phyloP scores from a whole-genome alignment of 306 rosid species.

The Fragaria ananassa region DNA sequence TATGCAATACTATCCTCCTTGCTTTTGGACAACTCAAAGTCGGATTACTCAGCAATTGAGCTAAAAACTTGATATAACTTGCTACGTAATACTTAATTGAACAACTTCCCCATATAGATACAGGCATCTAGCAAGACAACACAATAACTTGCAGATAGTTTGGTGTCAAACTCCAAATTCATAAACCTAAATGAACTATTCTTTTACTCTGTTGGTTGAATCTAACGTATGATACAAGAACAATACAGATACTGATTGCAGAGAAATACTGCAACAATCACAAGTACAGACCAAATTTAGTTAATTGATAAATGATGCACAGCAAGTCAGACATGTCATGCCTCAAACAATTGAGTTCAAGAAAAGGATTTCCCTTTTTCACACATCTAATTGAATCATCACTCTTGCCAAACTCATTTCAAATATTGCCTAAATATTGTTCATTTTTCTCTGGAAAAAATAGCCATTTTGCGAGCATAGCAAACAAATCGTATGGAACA shows the following conservation, averaged over 20 bases:
- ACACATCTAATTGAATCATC: conserved; percentile 74
- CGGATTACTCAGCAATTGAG: neutral
- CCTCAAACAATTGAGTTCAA: conserved; percentile 60
- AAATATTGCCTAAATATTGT: neutral
- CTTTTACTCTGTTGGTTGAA: no score
- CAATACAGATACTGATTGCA: neutral
- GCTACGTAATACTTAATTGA: no score
- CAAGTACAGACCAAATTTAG: neutral
- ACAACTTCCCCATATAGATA: neutral
- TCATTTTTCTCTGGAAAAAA: no score
- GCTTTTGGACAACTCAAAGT: neutral
- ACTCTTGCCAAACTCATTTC: conserved; percentile 32
- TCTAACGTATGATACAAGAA: neutral
- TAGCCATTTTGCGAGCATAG: neutral
- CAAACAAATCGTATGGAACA: neutral
- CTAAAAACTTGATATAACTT: neutral
- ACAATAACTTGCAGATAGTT: no score
- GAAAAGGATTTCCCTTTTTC: conserved; percentile 41
- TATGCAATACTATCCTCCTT: neutral
- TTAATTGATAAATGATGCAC: neutral
- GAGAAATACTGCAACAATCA: neutral
- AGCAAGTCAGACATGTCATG: conserved; percentile 52
- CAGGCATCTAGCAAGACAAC: neutral
- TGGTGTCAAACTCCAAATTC: neutral
- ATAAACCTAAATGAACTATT: neutral